phyloP scores from a whole-genome alignment of 208 protist genomes.

The Leishmania turanica region DNA sequence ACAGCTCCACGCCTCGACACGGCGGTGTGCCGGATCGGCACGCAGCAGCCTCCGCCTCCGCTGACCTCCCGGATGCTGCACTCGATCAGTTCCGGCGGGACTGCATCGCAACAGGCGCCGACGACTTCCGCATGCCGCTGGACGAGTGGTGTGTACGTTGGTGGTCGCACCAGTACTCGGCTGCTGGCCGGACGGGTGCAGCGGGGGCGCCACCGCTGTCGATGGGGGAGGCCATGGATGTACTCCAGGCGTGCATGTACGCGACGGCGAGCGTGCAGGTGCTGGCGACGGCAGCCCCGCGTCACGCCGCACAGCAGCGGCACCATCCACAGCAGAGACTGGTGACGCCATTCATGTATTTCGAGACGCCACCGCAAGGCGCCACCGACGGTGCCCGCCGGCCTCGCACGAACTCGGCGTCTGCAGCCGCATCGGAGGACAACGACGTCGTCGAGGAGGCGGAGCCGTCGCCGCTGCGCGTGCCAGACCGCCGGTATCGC shows the following conservation, averaged over 20 bases:
- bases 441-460: not conserved
- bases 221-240: slow-evolving; percentile 24
- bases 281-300: not conserved
- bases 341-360: slow-evolving; percentile 1
- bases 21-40: not conserved
- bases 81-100: not conserved
- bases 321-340: not conserved
- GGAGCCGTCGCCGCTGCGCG: not conserved
- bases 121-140: slow-evolving; percentile 23
- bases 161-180: slow-evolving; percentile 13
- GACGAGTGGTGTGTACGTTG: slow-evolving; percentile 66
- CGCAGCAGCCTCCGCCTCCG: not conserved
- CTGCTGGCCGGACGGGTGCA: not conserved
- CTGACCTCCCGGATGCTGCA: not conserved
- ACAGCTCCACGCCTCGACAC: not conserved
- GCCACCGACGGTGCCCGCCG: not conserved
- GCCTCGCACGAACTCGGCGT: not conserved
- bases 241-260: slow-evolving; percentile 28
- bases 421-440: not conserved
- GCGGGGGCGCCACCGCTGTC: slow-evolving; percentile 7
- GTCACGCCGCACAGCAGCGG: not conserved
- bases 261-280: slow-evolving; percentile 1
- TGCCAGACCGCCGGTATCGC: slow-evolving; percentile 6
- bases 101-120: slow-evolving; percentile 2
- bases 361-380: slow-evolving; percentile 15